Base-by-base conservation (phyloP, 306 rosid genomes). In the Cicer cuneatum region DNA sequence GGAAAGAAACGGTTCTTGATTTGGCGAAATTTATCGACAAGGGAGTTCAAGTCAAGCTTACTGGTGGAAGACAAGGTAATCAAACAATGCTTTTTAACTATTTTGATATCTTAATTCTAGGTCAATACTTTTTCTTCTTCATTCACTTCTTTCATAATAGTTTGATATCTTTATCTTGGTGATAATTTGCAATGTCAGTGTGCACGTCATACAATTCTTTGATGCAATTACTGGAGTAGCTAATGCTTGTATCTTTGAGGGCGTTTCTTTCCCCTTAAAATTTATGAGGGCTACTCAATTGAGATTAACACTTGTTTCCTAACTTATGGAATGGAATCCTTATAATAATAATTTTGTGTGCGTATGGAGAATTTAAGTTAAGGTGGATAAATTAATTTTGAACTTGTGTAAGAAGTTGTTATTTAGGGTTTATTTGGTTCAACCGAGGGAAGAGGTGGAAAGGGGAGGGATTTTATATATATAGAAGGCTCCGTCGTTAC, bases 41-140 rank as follows among this genome's bases (percentile, higher is more conserved):
- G 71, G 97, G 97, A n/a, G 97, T 91, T 52, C 91, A 87, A 80
- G 97, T 91, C 51, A 91, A 91, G 90, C 97, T 91, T 74, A 91
- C 95, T 38, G 97, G 97, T 56, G 95, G 97, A 12, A 86, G 97
- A 81, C 97, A 91, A 87, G 97, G 97, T 78, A 14, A 51, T n/a
- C 12, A 3, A 54, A 54, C 12, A 6, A 2, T 16, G 7, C 11
- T 12, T 47, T 47, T 15, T 12, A 1, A 2, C 7, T 11, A 10
- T 13, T 61, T 61, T 7, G 10, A 7, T 61, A 7, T 8, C 13
- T 62, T 62, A 1, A 15, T 39, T 10, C n/a, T 48, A 2, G 18
- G 10, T 33, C 39, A 7, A 16, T 15, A 40, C 9, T 7, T 63
- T 18, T 39, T 45, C 19, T 62, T 62, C 47, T 39, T 9, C 6